Base-by-base conservation (phyloP, 306 rosid species). In the Senna siamea region DNA sequence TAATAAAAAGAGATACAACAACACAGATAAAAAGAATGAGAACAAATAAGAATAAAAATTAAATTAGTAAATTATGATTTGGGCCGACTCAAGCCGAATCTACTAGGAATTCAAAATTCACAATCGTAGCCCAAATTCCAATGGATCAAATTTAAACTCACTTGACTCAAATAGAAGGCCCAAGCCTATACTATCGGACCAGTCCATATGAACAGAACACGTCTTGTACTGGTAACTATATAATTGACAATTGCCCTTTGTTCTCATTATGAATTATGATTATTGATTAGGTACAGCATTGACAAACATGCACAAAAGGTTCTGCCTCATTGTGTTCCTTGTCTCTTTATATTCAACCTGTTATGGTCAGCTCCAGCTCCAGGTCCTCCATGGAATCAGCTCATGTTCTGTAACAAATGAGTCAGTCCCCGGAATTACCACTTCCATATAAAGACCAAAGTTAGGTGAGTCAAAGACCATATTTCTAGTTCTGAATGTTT, bases 351-450 rank as follows among this genome's bases (percentile, higher is more conserved):
- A 26, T 51, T 69, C 66, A 73, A 73, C 8, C 50, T 82, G 30
- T 66, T 63, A 17, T 59, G 74, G 64, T 26, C n/a, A n/a, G n/a
- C n/a, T n/a, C n/a, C 61, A 74, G 73, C 54, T 69, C 61, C 58
- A 17, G 48, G 58, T 64, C 56, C 70, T 50, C 64, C 35, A 35
- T 63, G 60, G 70, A 78, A 63, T 73, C 43, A 64, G 2, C 37
- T 13, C 62, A 35, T 17, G 35, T 51, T 38, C 56, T 23, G 46
- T 76, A 76, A 56, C 80, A 76, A 56, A 70, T 57, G 15, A 70
- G 65, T 15, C 26, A 15, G 70, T 35, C 61, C 19, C 67, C 66
- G 12, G 28, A 28, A 38, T 60, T 43, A 62, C 54, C 72, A 40
- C 37, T 63, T 69, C 55, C 79, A 41, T 69, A 67, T 6, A 56